A percentile compares a stretch with the other conserved stretches of the same genome.
These are phyloP conservation scores for Plantago major DNA, from an alignment of 257 asterid species.

Conservation along the genomic window DNA sequence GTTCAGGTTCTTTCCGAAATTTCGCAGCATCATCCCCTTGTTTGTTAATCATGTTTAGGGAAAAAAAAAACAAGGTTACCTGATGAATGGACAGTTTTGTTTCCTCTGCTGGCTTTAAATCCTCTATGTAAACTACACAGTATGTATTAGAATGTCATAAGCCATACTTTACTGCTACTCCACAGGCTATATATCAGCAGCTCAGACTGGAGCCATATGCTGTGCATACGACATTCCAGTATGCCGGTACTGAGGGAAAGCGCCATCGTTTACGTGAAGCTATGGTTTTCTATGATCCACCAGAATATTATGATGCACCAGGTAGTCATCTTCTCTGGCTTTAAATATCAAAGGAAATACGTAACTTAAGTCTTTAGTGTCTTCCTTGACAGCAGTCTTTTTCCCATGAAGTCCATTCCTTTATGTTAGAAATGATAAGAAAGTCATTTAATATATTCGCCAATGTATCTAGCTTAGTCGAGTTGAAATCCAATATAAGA, in stretches of 20 bases:
- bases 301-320: conserved; percentile 79
- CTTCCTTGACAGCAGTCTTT: not conserved
- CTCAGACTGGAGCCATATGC: conserved; percentile 87
- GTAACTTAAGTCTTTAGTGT: not conserved
- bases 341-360: not conserved
- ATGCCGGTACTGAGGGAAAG: conserved; percentile 96
- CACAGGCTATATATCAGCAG: conserved; percentile 81
- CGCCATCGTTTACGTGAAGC: conserved; percentile 97
- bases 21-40: not conserved
- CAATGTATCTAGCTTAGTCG: too few relatives aligned
- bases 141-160: conserved; percentile 14
- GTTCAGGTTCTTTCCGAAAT: conserved; percentile 65
- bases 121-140: conserved; percentile 7
- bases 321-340: conserved; percentile 37
- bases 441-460: too few relatives aligned
- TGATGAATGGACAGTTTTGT: too few relatives aligned
- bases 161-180: conserved; percentile 12
- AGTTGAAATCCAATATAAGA: too few relatives aligned
- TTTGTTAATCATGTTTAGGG: conserved; percentile 3
- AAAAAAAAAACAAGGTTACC: too few relatives aligned
- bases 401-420: not conserved
- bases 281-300: conserved; percentile 84
- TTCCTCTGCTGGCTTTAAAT: conserved; percentile 8
- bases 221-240: conserved; percentile 96
- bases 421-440: too few relatives aligned